Evolutionary conservation across 129 eudicot genomes (phyloP).

Genomic region (Helianthus annuus): DNA sequence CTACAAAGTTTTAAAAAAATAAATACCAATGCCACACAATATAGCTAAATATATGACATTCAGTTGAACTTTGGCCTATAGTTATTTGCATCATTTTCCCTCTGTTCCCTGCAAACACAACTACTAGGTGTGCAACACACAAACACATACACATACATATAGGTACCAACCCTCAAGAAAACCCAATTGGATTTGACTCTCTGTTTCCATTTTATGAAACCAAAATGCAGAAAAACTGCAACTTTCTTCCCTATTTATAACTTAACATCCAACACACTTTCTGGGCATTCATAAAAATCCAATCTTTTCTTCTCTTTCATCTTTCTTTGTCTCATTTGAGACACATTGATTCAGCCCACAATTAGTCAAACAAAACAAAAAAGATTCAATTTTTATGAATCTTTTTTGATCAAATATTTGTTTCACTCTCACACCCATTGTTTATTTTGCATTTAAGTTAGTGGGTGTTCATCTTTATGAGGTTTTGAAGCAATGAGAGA

Average conservation of each 20-base stretch:
- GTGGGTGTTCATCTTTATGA: conserved; percentile 42
- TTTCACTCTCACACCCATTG: background rate
- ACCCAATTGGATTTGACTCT: conserved; percentile 43
- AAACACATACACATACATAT: conserved; percentile 18
- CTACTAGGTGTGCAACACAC: conserved; percentile 20
- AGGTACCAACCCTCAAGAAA: conserved; percentile 35
- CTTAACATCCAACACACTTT: conserved; percentile 29
- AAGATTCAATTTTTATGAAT: conserved; percentile 28
- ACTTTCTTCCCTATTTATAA: conserved; percentile 41
- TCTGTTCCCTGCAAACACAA: conserved; percentile 37
- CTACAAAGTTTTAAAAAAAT: background rate
- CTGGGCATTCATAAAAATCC: conserved; percentile 20
- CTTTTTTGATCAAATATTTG: conserved; percentile 4
- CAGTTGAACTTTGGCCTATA: conserved; percentile 15
- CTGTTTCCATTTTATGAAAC: conserved; percentile 32
- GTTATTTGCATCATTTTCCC: conserved; percentile 33
- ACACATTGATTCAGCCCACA: background rate
- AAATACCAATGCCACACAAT: background rate
- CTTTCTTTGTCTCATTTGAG: conserved; percentile 6
- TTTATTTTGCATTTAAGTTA: conserved; percentile 21
- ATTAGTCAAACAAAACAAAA: conserved; percentile 5
- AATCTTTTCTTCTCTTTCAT: conserved; percentile 30
- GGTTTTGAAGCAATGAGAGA: conserved; percentile 67
- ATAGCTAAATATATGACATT: conserved; percentile 18
- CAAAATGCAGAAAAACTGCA: conserved; percentile 46